Evolutionary conservation across 2,329 filamentous ascomycete genomes (phyloP).

Genomic region (Diplodia seriata): DNA sequence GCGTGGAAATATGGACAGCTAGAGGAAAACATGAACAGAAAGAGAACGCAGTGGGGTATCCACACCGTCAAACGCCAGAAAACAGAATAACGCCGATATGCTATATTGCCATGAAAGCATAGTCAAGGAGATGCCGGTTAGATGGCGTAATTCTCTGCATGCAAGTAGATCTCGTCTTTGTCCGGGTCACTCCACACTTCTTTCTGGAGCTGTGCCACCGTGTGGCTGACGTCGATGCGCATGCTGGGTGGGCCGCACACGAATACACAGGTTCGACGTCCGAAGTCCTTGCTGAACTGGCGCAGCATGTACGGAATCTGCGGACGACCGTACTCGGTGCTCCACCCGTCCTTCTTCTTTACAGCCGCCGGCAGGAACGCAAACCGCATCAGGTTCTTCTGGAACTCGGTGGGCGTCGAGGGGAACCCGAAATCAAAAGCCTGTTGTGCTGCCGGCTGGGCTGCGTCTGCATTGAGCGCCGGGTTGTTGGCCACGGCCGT

Average conservation of each 20-base stretch:
- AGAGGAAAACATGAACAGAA: constrained; percentile 3
- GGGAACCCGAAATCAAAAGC: constrained; percentile 71
- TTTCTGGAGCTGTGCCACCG: constrained; percentile 81
- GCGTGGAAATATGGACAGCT: not conserved
- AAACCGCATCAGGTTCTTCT: constrained; percentile 88
- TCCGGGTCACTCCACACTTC: constrained; percentile 80
- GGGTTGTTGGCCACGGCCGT: constrained; percentile 45
- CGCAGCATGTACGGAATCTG: constrained; percentile 86
- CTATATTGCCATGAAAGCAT: not conserved
- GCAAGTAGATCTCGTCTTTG: constrained; percentile 89
- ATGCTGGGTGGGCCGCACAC: constrained; percentile 90
- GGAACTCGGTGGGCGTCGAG: constrained; percentile 82
- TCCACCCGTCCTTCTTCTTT: constrained; percentile 75
- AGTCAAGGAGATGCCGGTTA: constrained; percentile 50
- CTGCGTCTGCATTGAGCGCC: constrained; percentile 52
- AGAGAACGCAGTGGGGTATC: constrained; percentile 19
- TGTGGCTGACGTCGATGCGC: constrained; percentile 85
- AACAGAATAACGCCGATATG: constrained; percentile 2
- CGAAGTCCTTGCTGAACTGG: constrained; percentile 81
- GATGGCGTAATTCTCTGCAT: constrained; percentile 93
- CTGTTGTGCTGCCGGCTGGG: constrained; percentile 36
- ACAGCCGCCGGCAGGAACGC: constrained; percentile 71
- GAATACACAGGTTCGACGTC: constrained; percentile 84
- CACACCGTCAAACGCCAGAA: constrained; percentile 11
- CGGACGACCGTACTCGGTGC: constrained; percentile 88